Evolutionary conservation across 2,329 filamentous ascomycete genomes (phyloP).

Genomic region (Penicillium sp.): DNA sequence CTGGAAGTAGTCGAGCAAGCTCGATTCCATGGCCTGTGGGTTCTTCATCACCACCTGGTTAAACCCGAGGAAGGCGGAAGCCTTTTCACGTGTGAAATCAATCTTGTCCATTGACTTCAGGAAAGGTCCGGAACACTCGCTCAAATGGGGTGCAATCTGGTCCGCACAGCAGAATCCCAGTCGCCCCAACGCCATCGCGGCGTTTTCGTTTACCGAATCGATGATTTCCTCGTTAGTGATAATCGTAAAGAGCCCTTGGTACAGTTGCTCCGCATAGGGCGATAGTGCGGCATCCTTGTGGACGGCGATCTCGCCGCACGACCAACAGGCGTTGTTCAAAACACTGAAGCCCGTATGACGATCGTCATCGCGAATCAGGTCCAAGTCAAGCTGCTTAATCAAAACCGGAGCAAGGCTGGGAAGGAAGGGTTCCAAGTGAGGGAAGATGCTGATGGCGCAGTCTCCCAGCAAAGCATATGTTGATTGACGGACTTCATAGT

Average conservation of each 20-base stretch:
- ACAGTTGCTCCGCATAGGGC: conserved; percentile 73
- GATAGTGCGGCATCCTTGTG: conserved; percentile 70
- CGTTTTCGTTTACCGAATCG: conserved; percentile 86
- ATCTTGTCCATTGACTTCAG: conserved; percentile 78
- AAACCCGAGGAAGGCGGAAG: conserved; percentile 88
- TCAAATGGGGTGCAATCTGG: conserved; percentile 73
- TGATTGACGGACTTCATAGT: conserved; percentile 92
- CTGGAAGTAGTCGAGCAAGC: conserved; percentile 76
- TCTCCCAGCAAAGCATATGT: conserved; percentile 93
- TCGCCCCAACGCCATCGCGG: conserved; percentile 85
- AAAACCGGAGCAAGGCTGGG: conserved; percentile 71
- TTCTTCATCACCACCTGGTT: conserved; percentile 80
- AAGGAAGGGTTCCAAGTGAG: conserved; percentile 72
- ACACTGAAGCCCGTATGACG: conserved; percentile 85
- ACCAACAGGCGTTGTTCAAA: conserved; percentile 98
- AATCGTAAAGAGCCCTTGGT: conserved; percentile 76
- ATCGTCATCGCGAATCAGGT: conserved; percentile 72
- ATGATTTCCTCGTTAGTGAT: conserved; percentile 83
- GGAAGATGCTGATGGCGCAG: conserved; percentile 88
- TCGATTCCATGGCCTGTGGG: conserved; percentile 87
- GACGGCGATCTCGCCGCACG: conserved; percentile 86
- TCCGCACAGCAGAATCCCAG: conserved; percentile 78
- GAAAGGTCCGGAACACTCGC: conserved; percentile 79
- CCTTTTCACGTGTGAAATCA: conserved; percentile 88
- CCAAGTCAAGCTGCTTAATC: conserved; percentile 83